Percentiles rank a stretch among this genome's conserved stretches.
Evolutionary conservation across 306 rosid species (phyloP).

Genomic region (Lathyrus sativus): DNA sequence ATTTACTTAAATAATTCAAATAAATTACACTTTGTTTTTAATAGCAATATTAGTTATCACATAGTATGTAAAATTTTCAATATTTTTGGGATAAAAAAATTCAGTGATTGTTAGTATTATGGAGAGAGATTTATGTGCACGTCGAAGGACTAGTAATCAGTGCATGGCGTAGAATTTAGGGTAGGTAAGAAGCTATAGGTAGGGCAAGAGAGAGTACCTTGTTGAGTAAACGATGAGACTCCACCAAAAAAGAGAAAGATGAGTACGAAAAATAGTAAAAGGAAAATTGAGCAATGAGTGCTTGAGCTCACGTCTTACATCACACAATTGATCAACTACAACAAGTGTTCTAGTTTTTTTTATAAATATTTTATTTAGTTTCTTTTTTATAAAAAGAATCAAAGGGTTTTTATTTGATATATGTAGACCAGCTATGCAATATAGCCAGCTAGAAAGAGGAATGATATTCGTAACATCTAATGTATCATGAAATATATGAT

Average conservation of each 20-base stretch:
- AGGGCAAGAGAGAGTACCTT: constrained; percentile 32
- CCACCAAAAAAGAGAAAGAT: constrained; percentile 23
- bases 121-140: constrained; percentile 11
- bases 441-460: not conserved
- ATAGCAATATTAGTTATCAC: not conserved
- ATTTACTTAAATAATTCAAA: not conserved
- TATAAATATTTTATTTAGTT: not conserved
- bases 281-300: constrained; percentile 9
- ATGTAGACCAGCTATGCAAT: not conserved
- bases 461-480: not conserved
- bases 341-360: not conserved
- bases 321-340: constrained; percentile 21
- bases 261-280: constrained; percentile 11
- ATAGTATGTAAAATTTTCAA: no score
- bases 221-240: constrained; percentile 32
- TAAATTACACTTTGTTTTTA: not conserved
- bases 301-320: constrained; percentile 6
- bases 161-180: constrained; percentile 42
- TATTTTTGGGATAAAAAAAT: not conserved
- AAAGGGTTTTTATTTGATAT: not conserved
- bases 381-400: not conserved
- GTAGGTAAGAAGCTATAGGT: constrained; percentile 33
- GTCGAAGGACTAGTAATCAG: constrained; percentile 36
- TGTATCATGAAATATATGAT: not conserved
- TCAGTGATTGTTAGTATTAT: not conserved